phyloP scores from a whole-genome alignment of 2,329 filamentous ascomycete species.

The Bisporella sp. region DNA sequence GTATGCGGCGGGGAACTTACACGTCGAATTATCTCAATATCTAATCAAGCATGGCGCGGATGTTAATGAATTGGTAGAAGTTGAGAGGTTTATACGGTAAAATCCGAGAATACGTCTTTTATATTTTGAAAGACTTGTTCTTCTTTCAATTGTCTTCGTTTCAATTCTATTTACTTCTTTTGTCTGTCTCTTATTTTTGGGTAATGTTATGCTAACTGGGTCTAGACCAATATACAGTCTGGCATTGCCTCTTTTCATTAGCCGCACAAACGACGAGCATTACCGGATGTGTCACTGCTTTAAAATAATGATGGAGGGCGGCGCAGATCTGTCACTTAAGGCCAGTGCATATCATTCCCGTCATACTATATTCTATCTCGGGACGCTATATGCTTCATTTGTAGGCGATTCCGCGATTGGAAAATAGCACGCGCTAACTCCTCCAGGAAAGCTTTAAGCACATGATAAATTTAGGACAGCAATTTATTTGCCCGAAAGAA shows the following conservation, averaged over 20 bases:
- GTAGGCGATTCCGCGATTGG: constrained; percentile 1
- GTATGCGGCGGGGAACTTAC: constrained; percentile 2
- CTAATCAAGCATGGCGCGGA: constrained; percentile 2
- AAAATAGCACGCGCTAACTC: background rate
- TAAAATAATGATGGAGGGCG: constrained; percentile 6
- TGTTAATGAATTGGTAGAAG: constrained; percentile 6
- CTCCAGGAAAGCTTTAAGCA: background rate
- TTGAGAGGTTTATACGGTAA: background rate
- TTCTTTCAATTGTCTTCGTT: background rate
- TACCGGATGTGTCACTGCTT: background rate
- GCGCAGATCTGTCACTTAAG: constrained; percentile 5
- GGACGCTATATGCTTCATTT: background rate
- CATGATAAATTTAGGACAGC: constrained; percentile 1
- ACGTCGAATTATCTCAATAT: constrained; percentile 4
- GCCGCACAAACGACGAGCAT: background rate
- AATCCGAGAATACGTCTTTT: background rate
- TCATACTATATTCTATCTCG: background rate
- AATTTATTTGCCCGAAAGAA: constrained; percentile 1
- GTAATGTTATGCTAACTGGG: constrained; percentile 1
- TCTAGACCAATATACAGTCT: constrained; percentile 3
- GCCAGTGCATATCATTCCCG: background rate
- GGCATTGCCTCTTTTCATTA: background rate
- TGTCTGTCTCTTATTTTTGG: background rate
- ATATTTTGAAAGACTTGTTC: background rate
- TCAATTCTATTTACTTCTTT: background rate